phyloP scores from a whole-genome alignment of 2,329 filamentous ascomycete genomes.

The Dichotomopilus funicola region DNA sequence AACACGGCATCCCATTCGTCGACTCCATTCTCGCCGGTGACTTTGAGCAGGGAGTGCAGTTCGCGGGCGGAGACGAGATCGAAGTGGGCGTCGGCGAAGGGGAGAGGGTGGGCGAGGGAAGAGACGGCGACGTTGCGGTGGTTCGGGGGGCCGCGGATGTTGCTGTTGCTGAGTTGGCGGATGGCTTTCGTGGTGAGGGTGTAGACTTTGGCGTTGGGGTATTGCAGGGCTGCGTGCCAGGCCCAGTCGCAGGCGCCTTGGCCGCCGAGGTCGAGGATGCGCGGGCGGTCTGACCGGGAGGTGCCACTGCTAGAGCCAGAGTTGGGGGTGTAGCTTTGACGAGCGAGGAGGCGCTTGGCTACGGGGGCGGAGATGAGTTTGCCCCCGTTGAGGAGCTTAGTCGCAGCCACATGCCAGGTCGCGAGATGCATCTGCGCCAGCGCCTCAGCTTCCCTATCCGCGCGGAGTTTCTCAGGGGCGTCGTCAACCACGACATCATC shows the following conservation, averaged over 20 bases:
- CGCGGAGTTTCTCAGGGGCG: slow-evolving; percentile 50
- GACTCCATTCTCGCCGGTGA: slow-evolving; percentile 56
- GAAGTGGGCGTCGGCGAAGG: slow-evolving; percentile 80
- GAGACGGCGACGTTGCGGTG: slow-evolving; percentile 77
- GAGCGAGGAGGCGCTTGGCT: slow-evolving; percentile 50
- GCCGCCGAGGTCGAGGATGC: slow-evolving; percentile 81
- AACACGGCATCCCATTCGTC: slow-evolving; percentile 89
- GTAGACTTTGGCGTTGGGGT: slow-evolving; percentile 78
- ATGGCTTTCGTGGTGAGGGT: slow-evolving; percentile 73
- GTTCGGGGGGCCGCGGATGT: slow-evolving; percentile 77
- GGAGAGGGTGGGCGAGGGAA: slow-evolving; percentile 64
- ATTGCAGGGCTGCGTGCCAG: slow-evolving; percentile 84
- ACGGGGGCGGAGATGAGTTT: slow-evolving; percentile 58
- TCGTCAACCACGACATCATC: slow-evolving; percentile 59
- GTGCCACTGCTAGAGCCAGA: no score
- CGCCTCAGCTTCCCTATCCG: slow-evolving; percentile 75
- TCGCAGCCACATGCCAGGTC: slow-evolving; percentile 55
- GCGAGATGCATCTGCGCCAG: slow-evolving; percentile 61
- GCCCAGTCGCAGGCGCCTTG: slow-evolving; percentile 87
- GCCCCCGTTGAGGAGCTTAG: slow-evolving; percentile 58
- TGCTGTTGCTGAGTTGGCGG: slow-evolving; percentile 63
- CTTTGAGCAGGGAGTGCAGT: slow-evolving; percentile 77
- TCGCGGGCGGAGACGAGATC: slow-evolving; percentile 87
- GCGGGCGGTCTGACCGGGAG: slow-evolving; percentile 53
- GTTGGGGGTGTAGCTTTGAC: slow-evolving; percentile 44